A percentile compares a stretch with the other conserved stretches of the same genome.
Evolutionary conservation across 1,284 basidiomycete species (phyloP).

Genomic region (Papiliotrema flavescens): DNA sequence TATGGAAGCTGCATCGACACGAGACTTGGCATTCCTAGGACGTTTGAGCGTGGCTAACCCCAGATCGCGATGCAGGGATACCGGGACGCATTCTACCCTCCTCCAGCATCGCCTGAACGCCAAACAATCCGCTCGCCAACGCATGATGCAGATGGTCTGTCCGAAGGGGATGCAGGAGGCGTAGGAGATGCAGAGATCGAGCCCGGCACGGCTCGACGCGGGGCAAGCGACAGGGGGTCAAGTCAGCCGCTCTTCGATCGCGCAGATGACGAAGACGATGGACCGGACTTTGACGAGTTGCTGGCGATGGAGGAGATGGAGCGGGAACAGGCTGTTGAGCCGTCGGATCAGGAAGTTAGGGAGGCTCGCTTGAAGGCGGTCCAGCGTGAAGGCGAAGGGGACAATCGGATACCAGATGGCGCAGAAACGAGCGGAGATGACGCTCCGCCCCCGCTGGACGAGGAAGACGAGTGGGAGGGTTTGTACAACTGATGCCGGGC

Average conservation of each 20-base stretch:
- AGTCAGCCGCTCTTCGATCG: slow-evolving; percentile 37
- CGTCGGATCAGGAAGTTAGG: not conserved
- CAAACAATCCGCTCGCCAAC: slow-evolving; percentile 1
- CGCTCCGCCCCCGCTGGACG: slow-evolving; percentile 7
- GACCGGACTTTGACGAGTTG: slow-evolving; percentile 50
- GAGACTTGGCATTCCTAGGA: not conserved
- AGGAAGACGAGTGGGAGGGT: slow-evolving; percentile 34
- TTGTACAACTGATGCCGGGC: slow-evolving; percentile 18
- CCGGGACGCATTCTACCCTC: slow-evolving; percentile 59
- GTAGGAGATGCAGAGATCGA: too few relatives aligned
- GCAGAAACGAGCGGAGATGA: not conserved
- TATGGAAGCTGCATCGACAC: too few relatives aligned
- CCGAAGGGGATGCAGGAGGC: too few relatives aligned
- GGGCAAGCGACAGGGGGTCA: too few relatives aligned
- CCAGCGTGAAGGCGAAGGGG: not conserved
- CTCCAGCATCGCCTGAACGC: slow-evolving; percentile 19
- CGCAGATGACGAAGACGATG: slow-evolving; percentile 49
- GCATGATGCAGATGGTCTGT: too few relatives aligned
- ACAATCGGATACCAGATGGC: not conserved
- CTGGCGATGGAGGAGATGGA: slow-evolving; percentile 65
- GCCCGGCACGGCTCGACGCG: too few relatives aligned
- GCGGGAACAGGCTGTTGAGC: slow-evolving; percentile 22
- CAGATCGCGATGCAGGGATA: slow-evolving; percentile 43
- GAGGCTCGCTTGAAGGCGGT: not conserved
- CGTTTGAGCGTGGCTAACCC: not conserved